Evolutionary conservation across 306 rosid genomes (phyloP), one percentile per base, ranked within the genome.

Genomic region (Quercus engelmannii): DNA sequence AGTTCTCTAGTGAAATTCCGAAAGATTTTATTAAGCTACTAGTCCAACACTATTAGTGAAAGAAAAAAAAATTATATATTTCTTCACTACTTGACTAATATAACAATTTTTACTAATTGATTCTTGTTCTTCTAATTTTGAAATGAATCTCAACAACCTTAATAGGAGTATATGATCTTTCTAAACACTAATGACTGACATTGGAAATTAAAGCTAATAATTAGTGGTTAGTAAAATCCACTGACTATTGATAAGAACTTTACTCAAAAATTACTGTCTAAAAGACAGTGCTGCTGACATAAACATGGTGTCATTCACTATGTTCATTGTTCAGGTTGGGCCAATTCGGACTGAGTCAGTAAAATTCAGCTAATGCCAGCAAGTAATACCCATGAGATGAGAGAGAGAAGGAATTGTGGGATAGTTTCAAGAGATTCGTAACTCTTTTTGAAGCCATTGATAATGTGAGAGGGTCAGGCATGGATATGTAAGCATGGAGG

Each of bases 401-500:
- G 46, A 41, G 7, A 71, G 43, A 56, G 35, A 79, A 54, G 58
- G 56, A 46, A 15, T 23, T 56, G 65, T 13, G 65, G 6, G 59
- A 25, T 55, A 76, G 82, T 80, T 80, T 69, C 76, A 76, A 75
- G 83, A 75, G 81, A 82, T 84, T 81, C 82, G 52, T 68, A 35
- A 18, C 17, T 68, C 49, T 51, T 78, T 76, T 74, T 77, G 85
- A 74, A 83, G 84, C 83, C 73, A 65, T 46, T 80, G 88, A 78
- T 83, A 76, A 79, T 74, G 74, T 78, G 71, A 20, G 30, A 74
- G 68, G 65, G 58, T 49, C 41, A 82, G 80, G 88, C 81, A 79
- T 84, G 90, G 89, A 80, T 76, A 74, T 85, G 88, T 82, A 84
- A 86, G 80, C 87, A 82, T 90, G 91, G 86, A 89, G 85, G 87